Evolutionary conservation across 805 yeast species (phyloP).

Genomic region (Candida koratica): DNA sequence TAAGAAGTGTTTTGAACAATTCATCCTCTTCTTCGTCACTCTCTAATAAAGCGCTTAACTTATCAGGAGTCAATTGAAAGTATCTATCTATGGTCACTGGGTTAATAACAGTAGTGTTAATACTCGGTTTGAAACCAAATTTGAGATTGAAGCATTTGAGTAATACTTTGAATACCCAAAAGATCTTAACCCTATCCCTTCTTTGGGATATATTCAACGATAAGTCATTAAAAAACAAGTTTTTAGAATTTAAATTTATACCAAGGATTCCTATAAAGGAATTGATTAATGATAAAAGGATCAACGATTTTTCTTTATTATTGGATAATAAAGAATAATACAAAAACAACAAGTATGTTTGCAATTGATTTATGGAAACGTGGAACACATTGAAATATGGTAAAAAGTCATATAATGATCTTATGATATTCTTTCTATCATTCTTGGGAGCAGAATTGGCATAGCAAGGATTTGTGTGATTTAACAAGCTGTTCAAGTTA

Average conservation of each 20-base stretch:
- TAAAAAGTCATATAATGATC: conserved; percentile 42
- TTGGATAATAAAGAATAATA: conserved; percentile 45
- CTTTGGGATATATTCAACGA: conserved; percentile 36
- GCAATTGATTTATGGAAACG: conserved; percentile 45
- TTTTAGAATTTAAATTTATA: conserved; percentile 39
- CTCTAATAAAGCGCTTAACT: conserved; percentile 30
- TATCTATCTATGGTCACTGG: conserved; percentile 45
- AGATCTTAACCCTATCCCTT: conserved; percentile 38
- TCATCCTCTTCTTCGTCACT: conserved; percentile 24
- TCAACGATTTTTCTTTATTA: conserved; percentile 38
- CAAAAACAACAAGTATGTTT: conserved; percentile 46
- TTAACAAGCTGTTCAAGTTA: conserved; percentile 38
- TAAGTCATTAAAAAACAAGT: conserved; percentile 44
- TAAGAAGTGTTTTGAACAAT: conserved; percentile 33
- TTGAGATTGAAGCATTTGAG: conserved; percentile 40
- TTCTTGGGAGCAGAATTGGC: conserved; percentile 9
- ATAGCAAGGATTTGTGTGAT: conserved; percentile 35
- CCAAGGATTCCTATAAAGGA: conserved; percentile 42
- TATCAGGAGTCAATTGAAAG: conserved; percentile 42
- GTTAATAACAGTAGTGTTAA: conserved; percentile 44
- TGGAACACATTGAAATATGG: conserved; percentile 48
- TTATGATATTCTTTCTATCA: conserved; percentile 22
- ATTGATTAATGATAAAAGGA: conserved; percentile 37
- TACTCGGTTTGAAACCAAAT: conserved; percentile 44
- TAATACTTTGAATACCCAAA: conserved; percentile 46